Evolutionary conservation across 1,139 yeast genomes (phyloP).

Genomic region (Taphrina pruni): DNA sequence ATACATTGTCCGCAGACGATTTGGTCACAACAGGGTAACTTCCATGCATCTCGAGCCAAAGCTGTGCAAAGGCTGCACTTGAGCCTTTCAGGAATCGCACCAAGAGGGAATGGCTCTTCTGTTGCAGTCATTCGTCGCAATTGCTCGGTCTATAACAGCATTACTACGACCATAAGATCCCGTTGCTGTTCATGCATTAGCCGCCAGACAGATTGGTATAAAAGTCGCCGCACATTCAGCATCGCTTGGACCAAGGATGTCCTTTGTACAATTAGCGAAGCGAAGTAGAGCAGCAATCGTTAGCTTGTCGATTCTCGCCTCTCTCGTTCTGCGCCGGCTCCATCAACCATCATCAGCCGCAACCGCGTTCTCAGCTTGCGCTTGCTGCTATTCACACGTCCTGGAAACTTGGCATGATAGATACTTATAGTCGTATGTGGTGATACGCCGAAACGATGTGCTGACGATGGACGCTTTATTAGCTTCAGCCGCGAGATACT

Average conservation of each 20-base stretch:
- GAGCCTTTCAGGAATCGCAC: constrained; percentile 38
- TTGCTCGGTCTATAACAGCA: not conserved
- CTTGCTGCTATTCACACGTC: no score
- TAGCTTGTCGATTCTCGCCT: constrained; percentile 6
- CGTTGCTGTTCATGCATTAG: no score
- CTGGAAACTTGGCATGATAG: no score
- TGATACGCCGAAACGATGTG: not conserved
- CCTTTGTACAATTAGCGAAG: not conserved
- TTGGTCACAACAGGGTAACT: constrained; percentile 36
- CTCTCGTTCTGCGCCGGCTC: constrained; percentile 9
- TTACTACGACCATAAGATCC: no score
- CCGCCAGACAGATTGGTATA: no score
- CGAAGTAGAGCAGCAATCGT: not conserved
- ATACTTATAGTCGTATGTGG: no score
- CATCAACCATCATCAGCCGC: not conserved
- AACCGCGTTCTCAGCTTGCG: not conserved
- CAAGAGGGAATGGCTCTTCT: constrained; percentile 31
- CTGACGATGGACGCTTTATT: constrained; percentile 32
- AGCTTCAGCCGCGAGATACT: constrained; percentile 42
- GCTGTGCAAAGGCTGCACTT: constrained; percentile 26
- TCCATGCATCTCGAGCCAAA: constrained; percentile 40
- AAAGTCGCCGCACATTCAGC: no score
- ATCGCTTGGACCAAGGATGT: no score
- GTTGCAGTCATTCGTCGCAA: not conserved
- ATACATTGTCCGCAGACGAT: constrained; percentile 32